Evolutionary conservation across 768 basidiomycete genomes (phyloP), one percentile per base, ranked within the genome.

Genomic region (Amanita pseudoporphyria): DNA sequence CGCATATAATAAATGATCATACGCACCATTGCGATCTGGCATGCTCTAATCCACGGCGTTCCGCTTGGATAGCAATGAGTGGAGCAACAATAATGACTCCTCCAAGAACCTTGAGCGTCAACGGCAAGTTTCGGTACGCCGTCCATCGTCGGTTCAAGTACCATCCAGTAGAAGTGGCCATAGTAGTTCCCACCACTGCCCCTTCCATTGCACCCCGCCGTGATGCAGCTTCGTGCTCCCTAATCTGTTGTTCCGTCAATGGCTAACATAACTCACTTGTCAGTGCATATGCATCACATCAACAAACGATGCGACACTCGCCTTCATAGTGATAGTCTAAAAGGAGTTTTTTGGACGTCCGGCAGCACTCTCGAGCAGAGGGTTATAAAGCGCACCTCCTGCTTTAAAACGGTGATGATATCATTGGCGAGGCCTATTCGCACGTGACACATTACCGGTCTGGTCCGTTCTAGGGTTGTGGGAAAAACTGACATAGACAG

Each of bases 181-280:
- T 70, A 6, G 71, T 57, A 24, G 76, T 75, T 49, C 76, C 70
- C 26, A 67, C 68, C 31, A 70, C 58, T 56, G 67, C 53, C 52
- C 87, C 79, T 72, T 87, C 79, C 14, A 81, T 46, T 3, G 77
- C 79, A 47, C 84, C 88, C 3, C 77, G 78, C 44, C 74, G 60
- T 26, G 79, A 72, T 22, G 76, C 82, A 13, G 67, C 68, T 50
- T 71, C 69, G 56, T 83, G 79, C 9, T 70, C 79, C 53, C 67
- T 62, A 41, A 70, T 54, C 62, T 82, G 73, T 63, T 82, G 65
- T 54, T 65, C 60, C 60, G 68, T 65, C 45, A 66, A 52, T 10
- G 64, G 47, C 66, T 70, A 53, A 14, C 14, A 28, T 45, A 1
- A 7, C 19, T 28, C 26, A 14, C 9, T 28, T 10, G 10, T 48